Evolutionary conservation across 202 grass and related monocot species (phyloP), one percentile per base, ranked within the genome.

Genomic region (Eragrostis tef): DNA sequence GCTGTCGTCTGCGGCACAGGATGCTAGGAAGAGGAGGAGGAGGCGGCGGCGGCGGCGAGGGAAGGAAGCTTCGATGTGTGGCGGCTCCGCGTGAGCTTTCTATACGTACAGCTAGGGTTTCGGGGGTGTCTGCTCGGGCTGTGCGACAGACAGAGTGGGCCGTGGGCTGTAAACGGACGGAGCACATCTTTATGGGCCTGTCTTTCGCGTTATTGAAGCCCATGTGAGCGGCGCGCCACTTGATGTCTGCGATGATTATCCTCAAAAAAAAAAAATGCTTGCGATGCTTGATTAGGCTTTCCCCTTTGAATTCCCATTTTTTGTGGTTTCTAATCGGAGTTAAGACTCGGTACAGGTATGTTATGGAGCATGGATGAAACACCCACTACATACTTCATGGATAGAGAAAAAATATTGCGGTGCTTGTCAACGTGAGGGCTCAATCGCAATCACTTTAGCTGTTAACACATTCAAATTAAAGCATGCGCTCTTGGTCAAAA

Each of bases 101-200:
- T 67, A 67, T 29, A 63, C 34, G 6, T 31, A 19, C 34, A 34
- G 64, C 64, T 67, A 67, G 64, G 64, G 29, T 67, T 67, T 68
- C 15, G 19, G 52, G 41, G 65, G 65, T n/a, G 65, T 20, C 64
- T 43, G 19, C 0, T 68, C 14, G 29, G 4, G 24, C 59, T 29
- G 25, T 14, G 24, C 10, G 3, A 36, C 61, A 39, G 6, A 31
- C 15, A 7, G 3, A 5, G 29, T 39, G 62, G 62, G 29, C 27
- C 62, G 2, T 31, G 6, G 14, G 15, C 29, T 4, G 24, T 2
- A 21, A 61, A 29, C 5, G 12, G 22, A 5, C 24, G 4, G n/a
- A n/a, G n/a, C n/a, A n/a, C n/a, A n/a, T n/a, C n/a, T n/a, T n/a
- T n/a, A n/a, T n/a, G n/a, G 54, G 34, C 34, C 34, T 39, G 3